Conservation (phyloP, 2,329 filamentous ascomycete species). For the Neonectria sp. region DNA sequence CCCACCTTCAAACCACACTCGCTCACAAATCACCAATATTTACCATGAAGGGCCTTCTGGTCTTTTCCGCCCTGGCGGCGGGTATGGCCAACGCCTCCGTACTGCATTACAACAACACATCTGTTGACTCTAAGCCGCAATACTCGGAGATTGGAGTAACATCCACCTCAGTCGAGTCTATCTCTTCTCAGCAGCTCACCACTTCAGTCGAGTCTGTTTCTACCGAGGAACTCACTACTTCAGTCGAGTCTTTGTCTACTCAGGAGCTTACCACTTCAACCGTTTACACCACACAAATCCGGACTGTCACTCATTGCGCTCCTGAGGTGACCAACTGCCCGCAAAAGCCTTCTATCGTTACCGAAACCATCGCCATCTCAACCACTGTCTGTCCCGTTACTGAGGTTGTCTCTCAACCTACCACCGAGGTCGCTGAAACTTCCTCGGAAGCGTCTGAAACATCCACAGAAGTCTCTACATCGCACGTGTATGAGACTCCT, state of each 20-base stretch:
- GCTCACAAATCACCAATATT: not conserved
- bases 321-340: slow-evolving; percentile 42
- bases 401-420: slow-evolving; percentile 23
- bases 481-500: not conserved
- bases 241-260: not conserved
- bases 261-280: slow-evolving; percentile 40
- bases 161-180: not conserved
- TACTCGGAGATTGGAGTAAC: not conserved
- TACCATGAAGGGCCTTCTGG: slow-evolving; percentile 28
- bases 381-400: slow-evolving; percentile 44
- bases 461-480: slow-evolving; percentile 7
- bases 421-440: slow-evolving; percentile 2
- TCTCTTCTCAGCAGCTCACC: not conserved
- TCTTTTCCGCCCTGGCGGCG: slow-evolving; percentile 24
- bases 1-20: not conserved
- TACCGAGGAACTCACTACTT: slow-evolving; percentile 23
- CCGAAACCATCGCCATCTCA: slow-evolving; percentile 42
- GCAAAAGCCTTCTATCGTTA: not conserved
- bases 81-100: slow-evolving; percentile 20
- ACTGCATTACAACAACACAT: slow-evolving; percentile 3
- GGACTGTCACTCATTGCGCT: slow-evolving; percentile 41
- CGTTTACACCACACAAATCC: slow-evolving; percentile 42
- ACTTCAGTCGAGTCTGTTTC: not conserved
- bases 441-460: not conserved
- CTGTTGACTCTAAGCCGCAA: not conserved